Evolutionary conservation across 2,329 filamentous ascomycete species (phyloP), one percentile per base, ranked within the genome.

Genomic region (Paecilomyces variotii): DNA sequence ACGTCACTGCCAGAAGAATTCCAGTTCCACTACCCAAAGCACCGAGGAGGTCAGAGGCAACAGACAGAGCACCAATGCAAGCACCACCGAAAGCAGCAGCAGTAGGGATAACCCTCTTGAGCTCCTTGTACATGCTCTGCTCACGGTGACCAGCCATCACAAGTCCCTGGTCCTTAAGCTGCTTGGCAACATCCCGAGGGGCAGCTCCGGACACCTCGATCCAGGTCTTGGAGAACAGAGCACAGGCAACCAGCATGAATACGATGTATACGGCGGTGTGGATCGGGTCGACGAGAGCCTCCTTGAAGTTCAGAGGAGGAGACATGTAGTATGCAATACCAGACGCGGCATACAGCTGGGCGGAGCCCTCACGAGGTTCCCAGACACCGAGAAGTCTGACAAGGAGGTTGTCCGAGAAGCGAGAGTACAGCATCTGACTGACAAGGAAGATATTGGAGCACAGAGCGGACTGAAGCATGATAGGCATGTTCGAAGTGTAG

Each of bases 401-500:
- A 60, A 99, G 86, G 63, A 99, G 88, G 84, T 99, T 99, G 81
- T 99, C 94, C 53, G 91, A 94, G 84, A 99, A 97, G 77, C 93
- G 92, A 63, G 90, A 96, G 87, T 96, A 97, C 67, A 99, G 87
- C 92, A 97, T 97, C 84, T 99, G 94, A 75, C 89, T 94, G 81
- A 99, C 91, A 65, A 99, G 83, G 87, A 99, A 99, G 79, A 99
- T 86, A 84, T 99, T 99, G 84, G 93, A 97, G 67, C 91, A 96
- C 67, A 99, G 86, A 68, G 94, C 94, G 54, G 93, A 97, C 83
- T 99, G 95, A 76, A 99, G 85, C 94, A 99, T 99, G 80, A 99
- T 99, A 74, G 94, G 94, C 95, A 99, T 99, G 88, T 99, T 99
- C 77, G 92, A 97, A 74, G 94, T 99, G 83, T 99, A 99, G 87